Evolutionary conservation across 768 basidiomycete species (phyloP).

Genomic region (Mycena vulgaris): DNA sequence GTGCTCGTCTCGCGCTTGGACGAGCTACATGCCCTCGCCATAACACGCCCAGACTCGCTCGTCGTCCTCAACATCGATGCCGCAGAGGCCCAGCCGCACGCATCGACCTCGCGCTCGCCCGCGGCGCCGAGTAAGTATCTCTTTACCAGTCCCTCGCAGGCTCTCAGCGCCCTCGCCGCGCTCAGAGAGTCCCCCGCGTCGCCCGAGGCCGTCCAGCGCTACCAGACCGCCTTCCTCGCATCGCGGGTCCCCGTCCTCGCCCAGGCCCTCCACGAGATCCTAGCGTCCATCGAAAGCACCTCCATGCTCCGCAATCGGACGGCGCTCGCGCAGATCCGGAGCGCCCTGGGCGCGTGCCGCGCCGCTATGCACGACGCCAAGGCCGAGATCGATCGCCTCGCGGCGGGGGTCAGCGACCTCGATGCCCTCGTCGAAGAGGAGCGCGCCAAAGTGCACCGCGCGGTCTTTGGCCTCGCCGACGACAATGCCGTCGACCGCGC

Average conservation of each 20-base stretch:
- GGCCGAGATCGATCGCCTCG: constrained; percentile 54
- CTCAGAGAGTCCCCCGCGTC: constrained; percentile 65
- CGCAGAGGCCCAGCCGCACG: constrained; percentile 27
- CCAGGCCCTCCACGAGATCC: constrained; percentile 50
- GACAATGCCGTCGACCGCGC: constrained; percentile 53
- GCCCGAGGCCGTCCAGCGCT: constrained; percentile 69
- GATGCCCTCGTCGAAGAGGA: constrained; percentile 56
- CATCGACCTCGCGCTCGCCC: constrained; percentile 46
- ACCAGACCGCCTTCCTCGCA: constrained; percentile 72
- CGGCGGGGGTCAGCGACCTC: constrained; percentile 53
- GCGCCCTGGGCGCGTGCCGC: constrained; percentile 57
- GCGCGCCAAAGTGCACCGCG: constrained; percentile 51
- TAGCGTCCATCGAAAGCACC: constrained; percentile 39
- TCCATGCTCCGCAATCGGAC: constrained; percentile 53
- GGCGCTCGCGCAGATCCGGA: constrained; percentile 55
- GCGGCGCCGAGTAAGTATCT: constrained; percentile 49
- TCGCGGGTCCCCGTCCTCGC: constrained; percentile 72
- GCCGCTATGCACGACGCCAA: constrained; percentile 48
- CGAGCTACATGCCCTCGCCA: constrained; percentile 21
- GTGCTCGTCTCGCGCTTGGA: constrained; percentile 61
- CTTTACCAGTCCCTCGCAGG: constrained; percentile 72
- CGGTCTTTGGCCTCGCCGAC: constrained; percentile 53
- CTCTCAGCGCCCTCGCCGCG: constrained; percentile 65
- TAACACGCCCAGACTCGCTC: constrained; percentile 33
- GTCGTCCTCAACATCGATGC: constrained; percentile 42